Evolutionary conservation across 2,329 filamentous ascomycete genomes (phyloP).

Genomic region (Colletotrichum phormii): DNA sequence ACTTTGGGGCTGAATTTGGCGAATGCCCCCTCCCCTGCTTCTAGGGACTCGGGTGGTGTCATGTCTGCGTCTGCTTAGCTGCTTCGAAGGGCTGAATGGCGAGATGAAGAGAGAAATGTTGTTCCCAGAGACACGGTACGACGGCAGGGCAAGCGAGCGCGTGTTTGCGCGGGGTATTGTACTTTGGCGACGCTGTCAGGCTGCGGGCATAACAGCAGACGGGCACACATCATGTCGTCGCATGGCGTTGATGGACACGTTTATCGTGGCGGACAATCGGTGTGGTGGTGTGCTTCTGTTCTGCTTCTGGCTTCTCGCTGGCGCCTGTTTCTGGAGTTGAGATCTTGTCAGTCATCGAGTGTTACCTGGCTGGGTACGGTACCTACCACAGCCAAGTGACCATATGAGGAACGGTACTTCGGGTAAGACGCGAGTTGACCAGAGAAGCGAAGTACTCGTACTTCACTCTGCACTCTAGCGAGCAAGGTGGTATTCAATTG

Average conservation of each 20-base stretch:
- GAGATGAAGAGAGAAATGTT: neutral
- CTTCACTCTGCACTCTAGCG: neutral
- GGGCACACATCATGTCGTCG: neutral
- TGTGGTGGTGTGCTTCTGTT: conserved; percentile 15
- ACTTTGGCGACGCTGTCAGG: neutral
- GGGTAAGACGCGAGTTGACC: neutral
- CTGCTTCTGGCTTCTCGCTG: conserved; percentile 15
- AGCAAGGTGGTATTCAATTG: conserved; percentile 3
- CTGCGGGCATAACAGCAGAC: neutral
- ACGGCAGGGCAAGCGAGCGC: neutral
- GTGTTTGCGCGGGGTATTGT: neutral
- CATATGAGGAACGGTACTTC: neutral
- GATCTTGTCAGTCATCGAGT: neutral
- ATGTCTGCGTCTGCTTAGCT: conserved; percentile 21
- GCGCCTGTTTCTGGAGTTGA: neutral
- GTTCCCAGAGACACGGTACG: neutral
- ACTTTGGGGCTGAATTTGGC: conserved; percentile 8
- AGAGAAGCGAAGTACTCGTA: neutral
- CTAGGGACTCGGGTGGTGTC: conserved; percentile 20
- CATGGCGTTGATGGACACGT: neutral
- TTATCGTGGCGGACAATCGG: conserved; percentile 7
- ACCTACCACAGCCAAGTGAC: neutral
- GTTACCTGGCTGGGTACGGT: neutral
- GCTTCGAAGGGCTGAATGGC: conserved; percentile 8
- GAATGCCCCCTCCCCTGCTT: conserved; percentile 17